Evolutionary conservation across 331 rosid genomes (phyloP), one percentile per base, ranked within the genome.

Genomic region (Quercus lobata): DNA sequence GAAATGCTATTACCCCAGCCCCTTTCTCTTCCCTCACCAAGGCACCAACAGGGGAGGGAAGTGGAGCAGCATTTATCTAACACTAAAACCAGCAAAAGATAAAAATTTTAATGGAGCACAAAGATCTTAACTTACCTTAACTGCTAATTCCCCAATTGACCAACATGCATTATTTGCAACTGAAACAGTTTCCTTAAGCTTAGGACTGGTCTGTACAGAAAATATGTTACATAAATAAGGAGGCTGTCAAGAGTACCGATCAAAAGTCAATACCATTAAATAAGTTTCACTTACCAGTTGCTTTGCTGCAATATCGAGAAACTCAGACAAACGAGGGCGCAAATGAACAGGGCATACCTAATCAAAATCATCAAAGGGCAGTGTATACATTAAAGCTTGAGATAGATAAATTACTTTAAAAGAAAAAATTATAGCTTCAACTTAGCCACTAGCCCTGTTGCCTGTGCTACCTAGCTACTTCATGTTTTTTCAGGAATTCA

Each of bases 81-180:
- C 32, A 17, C 41, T 65, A 18, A 68, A 35, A 9, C 34, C 70
- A 69, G 44, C 82, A 78, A 71, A 35, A 68, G 24, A 17, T 49
- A 46, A 24, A 58, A 71, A 21, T 15, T 46, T 32, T 30, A 8
- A 24, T 29, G 27, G 61, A 56, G 35, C 29, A 70, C 29, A 29
- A 78, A 72, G 65, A n/a, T 53, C 21, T 77, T 69, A 63, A 71
- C 91, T 68, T 90, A 93, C 99, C 98, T 96, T 96, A 58, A 96
- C 89, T n/a, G 98, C 97, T 81, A 96, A 79, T 76, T 96, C 99
- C 80, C 98, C 99, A 73, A 96, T 93, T 52, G 97, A 96, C 99
- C 99, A 96, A 82, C 99, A 96, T 46, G 99, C 99, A 88, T 96
- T 96, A 83, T 96, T 96, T 78, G 99, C 99, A 73, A 96, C 97